Evolutionary conservation across 108 stramenopile genomes (phyloP).

Genomic region (Stephanodiscus minutulus): DNA sequence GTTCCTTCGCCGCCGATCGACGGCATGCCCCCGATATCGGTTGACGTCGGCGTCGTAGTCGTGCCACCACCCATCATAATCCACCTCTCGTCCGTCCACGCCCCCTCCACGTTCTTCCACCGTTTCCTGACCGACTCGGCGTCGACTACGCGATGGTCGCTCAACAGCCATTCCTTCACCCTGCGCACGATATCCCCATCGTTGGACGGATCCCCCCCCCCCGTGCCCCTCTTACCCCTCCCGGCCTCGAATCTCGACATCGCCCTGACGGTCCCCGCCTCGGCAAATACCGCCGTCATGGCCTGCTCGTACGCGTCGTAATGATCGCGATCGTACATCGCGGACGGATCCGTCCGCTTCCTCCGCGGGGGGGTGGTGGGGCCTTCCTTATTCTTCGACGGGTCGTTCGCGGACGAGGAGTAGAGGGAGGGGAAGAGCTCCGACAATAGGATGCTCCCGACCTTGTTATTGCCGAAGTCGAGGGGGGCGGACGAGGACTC

Average conservation of each 20-base stretch:
- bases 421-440: slow-evolving; percentile 27
- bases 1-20: neutral
- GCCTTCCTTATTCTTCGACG: neutral
- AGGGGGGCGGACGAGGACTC: slow-evolving; percentile 17
- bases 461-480: neutral
- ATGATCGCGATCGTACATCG: slow-evolving; percentile 32
- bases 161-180: slow-evolving; percentile 36
- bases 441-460: slow-evolving; percentile 14
- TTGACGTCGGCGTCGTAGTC: neutral
- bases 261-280: slow-evolving; percentile 14
- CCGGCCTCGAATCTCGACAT: slow-evolving; percentile 23
- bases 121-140: slow-evolving; percentile 14
- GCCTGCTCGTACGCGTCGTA: slow-evolving; percentile 37
- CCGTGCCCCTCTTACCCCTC: no score
- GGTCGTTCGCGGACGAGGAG: neutral
- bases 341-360: neutral
- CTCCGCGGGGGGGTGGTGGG: neutral
- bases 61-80: slow-evolving; percentile 3
- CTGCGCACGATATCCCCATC: slow-evolving; percentile 2
- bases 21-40: no score
- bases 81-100: slow-evolving; percentile 39
- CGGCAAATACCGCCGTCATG: slow-evolving; percentile 23
- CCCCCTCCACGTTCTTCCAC: slow-evolving; percentile 31
- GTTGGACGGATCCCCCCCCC: neutral
- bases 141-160: slow-evolving; percentile 34